Evolutionary conservation across 306 rosid genomes (phyloP), one percentile per base, ranked within the genome.

Genomic region (Senna siamea): DNA sequence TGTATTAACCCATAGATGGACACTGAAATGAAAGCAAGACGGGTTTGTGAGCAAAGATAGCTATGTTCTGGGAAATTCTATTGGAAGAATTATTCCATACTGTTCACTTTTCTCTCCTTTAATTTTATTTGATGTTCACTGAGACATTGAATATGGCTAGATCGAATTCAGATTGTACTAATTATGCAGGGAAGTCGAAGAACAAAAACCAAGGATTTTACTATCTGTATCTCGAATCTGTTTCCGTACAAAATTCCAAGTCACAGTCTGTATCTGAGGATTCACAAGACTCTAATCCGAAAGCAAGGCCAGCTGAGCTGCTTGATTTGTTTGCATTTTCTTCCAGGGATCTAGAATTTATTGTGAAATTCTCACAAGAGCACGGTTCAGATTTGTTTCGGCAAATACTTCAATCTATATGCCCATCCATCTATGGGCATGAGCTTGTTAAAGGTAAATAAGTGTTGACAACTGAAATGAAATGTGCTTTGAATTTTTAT

Each of bases 391-490:
- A 94, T 79, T 82, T 90, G 75, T 94, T 94, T 81, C 82, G 90
- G 66, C 97, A 94, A 84, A 81, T 91, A 71, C 88, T 94, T 79
- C 97, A 94, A 51, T 89, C 99, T 62, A 80, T 94, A 70, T 94
- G 97, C 83, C 97, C 99, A 60, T 94, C 99, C 50, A 94, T 94
- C 78, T 91, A 85, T 46, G 99, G 99, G n/a, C 97, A 94, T 54
- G 98, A 94, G 65, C 95, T 94, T 77, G 96, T 94, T 74, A 94
- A 94, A 88, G 97, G 98, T 94, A 81, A 70, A 70, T 22, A 20
- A 65, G 78, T 26, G 52, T 72, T 37, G 40, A 37, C 7, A 37
- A 37, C 3, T 37, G 30, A 26, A 1, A 26, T 26, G 30, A 26
- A 26, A 26, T 26, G 30, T 26, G 30, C 3, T 26, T 26, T 26